phyloP scores from a whole-genome alignment of 257 asterid species.

The Lycium barbarum region DNA sequence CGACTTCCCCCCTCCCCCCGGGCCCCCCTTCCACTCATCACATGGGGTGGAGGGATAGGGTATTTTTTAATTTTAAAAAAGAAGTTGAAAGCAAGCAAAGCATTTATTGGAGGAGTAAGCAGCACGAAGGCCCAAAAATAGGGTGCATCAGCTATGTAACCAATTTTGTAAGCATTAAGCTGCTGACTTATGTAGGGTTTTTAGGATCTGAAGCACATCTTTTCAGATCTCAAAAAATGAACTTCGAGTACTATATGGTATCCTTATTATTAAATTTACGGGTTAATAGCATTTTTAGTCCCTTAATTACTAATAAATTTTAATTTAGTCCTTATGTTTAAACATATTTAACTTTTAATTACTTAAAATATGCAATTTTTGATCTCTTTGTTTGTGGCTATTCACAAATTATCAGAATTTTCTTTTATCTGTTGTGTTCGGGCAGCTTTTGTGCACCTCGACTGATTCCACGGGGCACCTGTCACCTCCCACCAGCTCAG shows the following conservation, averaged over 20 bases:
- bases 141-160: background rate
- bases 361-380: background rate
- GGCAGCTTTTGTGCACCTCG: too few species aligned
- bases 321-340: background rate
- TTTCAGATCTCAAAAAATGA: constrained; percentile 27
- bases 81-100: background rate
- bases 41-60: background rate
- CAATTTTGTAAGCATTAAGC: constrained; percentile 2
- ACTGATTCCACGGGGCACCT: too few species aligned
- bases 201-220: constrained; percentile 13
- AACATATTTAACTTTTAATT: background rate
- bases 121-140: background rate
- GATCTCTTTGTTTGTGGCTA: background rate
- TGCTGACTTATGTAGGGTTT: constrained; percentile 30
- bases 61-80: background rate
- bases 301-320: background rate
- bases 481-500: too few species aligned
- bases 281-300: background rate
- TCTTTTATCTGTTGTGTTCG: too few species aligned
- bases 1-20: too few species aligned
- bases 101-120: background rate
- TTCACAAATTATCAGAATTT: background rate
- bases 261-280: background rate
- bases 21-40: background rate
- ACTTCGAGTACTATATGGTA: background rate